A percentile compares a stretch with the other conserved stretches of the same genome.
Conservation (phyloP, 176 grass and related monocot genomes). For the Cenchrus fungigraminus region DNA sequence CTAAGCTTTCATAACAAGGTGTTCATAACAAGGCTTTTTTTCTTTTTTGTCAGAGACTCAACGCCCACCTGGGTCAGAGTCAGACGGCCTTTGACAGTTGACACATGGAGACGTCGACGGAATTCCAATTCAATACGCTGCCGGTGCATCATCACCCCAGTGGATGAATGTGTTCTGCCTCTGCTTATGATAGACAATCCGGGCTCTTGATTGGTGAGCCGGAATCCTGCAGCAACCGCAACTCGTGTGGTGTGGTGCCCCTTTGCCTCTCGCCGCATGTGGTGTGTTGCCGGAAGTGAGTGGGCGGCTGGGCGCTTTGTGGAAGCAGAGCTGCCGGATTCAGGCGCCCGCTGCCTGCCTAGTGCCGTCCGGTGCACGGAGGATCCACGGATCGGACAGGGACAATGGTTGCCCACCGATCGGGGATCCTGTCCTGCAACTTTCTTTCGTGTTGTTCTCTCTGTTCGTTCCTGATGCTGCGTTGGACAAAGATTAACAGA, state of each 20-base stretch:
- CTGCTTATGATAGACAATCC: slow-evolving; percentile 6
- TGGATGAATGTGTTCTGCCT: background rate
- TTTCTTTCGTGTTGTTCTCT: background rate
- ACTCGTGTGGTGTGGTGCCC: background rate
- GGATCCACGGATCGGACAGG: background rate
- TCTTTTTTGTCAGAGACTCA: no score
- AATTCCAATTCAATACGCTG: no score
- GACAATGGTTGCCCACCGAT: slow-evolving; percentile 22
- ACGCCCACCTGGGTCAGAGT: background rate
- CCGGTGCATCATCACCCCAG: no score
- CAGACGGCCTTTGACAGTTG: background rate
- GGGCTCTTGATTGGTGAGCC: slow-evolving; percentile 1
- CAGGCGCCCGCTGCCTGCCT: background rate
- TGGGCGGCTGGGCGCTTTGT: background rate
- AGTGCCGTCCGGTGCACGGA: slow-evolving; percentile 43
- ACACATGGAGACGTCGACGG: background rate
- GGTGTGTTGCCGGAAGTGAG: background rate
- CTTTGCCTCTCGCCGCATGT: background rate
- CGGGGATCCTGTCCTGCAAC: background rate
- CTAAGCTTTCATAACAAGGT: no score
- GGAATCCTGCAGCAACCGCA: background rate
- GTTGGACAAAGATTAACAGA: background rate
- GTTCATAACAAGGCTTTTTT: no score
- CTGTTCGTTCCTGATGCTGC: background rate
- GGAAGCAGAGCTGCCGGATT: slow-evolving; percentile 43